Evolutionary conservation across 1,139 yeast genomes (phyloP).

Genomic region (Blastobotrys proliferans): DNA sequence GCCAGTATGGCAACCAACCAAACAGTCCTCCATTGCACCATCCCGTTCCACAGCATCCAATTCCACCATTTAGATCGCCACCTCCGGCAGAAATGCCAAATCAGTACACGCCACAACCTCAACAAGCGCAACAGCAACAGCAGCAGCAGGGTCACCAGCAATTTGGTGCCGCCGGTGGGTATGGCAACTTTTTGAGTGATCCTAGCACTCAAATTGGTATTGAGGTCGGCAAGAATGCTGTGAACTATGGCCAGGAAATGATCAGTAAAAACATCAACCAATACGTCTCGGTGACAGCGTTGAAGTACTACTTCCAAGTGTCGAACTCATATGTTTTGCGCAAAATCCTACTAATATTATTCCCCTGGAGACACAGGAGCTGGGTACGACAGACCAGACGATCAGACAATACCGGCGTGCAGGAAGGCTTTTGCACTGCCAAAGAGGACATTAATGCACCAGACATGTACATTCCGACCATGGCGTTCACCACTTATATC

Average conservation of each 20-base stretch:
- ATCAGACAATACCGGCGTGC: constrained; percentile 35
- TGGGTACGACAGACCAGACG: constrained; percentile 41
- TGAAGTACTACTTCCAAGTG: constrained; percentile 86
- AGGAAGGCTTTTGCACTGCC: constrained; percentile 64
- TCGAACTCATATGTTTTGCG: constrained; percentile 79
- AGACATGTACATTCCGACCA: constrained; percentile 82
- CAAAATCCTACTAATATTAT: constrained; percentile 67
- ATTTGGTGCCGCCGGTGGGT: constrained; percentile 6
- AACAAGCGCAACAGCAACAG: constrained; percentile 5
- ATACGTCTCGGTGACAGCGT: constrained; percentile 41
- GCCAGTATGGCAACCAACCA: constrained; percentile 19
- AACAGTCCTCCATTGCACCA: constrained; percentile 46
- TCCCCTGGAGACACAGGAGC: constrained; percentile 82
- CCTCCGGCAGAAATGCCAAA: constrained; percentile 29
- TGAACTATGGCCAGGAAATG: constrained; percentile 65
- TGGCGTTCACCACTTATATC: constrained; percentile 80
- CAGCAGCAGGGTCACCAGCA: constrained; percentile 1
- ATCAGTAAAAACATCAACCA: constrained; percentile 54
- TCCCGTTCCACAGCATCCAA: constrained; percentile 45
- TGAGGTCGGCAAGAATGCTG: constrained; percentile 83
- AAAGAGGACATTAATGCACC: constrained; percentile 88
- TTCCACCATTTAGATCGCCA: constrained; percentile 38
- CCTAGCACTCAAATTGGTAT: constrained; percentile 84
- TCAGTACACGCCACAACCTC: constrained; percentile 13
- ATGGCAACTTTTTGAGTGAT: constrained; percentile 52